A percentile compares a stretch with the other conserved stretches of the same genome.
These are phyloP conservation scores for Pholiota conissans DNA, from an alignment of 768 basidiomycete species.

Conservation along the genomic window DNA sequence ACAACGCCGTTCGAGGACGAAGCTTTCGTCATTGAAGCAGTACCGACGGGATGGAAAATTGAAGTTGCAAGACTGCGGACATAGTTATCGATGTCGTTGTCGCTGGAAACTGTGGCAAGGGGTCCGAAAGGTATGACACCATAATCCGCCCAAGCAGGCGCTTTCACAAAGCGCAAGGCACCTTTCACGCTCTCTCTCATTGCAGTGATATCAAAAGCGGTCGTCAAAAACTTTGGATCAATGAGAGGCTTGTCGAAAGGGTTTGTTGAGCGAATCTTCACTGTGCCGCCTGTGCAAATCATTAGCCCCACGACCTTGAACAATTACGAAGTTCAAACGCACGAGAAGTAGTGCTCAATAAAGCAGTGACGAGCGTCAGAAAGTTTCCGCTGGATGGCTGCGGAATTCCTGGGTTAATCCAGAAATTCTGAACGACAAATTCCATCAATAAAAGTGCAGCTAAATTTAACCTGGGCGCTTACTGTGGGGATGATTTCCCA, in stretches of 20 bases:
- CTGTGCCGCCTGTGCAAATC: slow-evolving; percentile 29
- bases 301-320: background rate
- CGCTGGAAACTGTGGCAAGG: slow-evolving; percentile 15
- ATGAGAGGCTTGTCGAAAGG: slow-evolving; percentile 46
- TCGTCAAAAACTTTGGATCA: slow-evolving; percentile 44
- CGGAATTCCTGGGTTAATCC: slow-evolving; percentile 11
- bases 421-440: slow-evolving; percentile 12
- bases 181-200: slow-evolving; percentile 24
- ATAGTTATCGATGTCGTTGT: slow-evolving; percentile 25
- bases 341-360: slow-evolving; percentile 38
- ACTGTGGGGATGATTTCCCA: slow-evolving; percentile 32
- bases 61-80: slow-evolving; percentile 20
- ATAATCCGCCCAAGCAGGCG: slow-evolving; percentile 27
- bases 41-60: slow-evolving; percentile 33
- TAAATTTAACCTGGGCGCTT: slow-evolving; percentile 2
- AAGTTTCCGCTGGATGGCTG: slow-evolving; percentile 30
- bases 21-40: slow-evolving; percentile 30
- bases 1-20: slow-evolving; percentile 32
- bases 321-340: slow-evolving; percentile 4
- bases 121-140: slow-evolving; percentile 20
- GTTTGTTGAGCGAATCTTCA: slow-evolving; percentile 24
- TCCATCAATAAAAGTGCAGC: background rate
- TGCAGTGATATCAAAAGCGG: slow-evolving; percentile 26
- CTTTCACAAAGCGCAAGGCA: slow-evolving; percentile 18
- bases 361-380: slow-evolving; percentile 24